Evolutionary conservation across 176 grass and related monocot genomes (phyloP).

Genomic region (Urochloa ruziziensis): DNA sequence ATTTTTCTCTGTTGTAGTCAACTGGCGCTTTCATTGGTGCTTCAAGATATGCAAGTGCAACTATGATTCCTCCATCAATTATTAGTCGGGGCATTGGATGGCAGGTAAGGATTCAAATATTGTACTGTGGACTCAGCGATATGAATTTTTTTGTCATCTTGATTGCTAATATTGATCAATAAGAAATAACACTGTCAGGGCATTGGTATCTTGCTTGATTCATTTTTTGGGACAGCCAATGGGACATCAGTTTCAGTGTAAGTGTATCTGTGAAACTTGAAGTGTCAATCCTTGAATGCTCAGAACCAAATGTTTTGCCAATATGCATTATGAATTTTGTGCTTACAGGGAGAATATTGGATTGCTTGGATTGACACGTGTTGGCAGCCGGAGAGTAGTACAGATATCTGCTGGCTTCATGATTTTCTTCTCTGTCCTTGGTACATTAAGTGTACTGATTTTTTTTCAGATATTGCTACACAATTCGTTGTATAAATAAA

Average conservation of each 20-base stretch:
- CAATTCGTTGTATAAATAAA: neutral
- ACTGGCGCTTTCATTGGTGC: constrained; percentile 81
- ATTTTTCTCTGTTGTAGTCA: constrained; percentile 35
- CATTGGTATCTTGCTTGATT: constrained; percentile 69
- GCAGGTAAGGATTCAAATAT: constrained; percentile 55
- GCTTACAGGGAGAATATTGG: constrained; percentile 78
- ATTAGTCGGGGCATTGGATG: constrained; percentile 87
- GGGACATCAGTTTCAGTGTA: constrained; percentile 76
- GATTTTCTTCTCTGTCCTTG: constrained; percentile 96
- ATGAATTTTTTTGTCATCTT: neutral
- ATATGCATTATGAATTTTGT: constrained; percentile 20
- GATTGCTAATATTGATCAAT: neutral
- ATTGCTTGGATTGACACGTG: constrained; percentile 69
- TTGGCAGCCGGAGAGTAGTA: constrained; percentile 86
- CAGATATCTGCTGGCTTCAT: constrained; percentile 98
- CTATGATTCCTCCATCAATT: constrained; percentile 81
- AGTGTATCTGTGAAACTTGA: constrained; percentile 14
- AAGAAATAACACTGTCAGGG: constrained; percentile 46
- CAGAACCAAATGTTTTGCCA: neutral
- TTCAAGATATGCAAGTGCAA: constrained; percentile 86
- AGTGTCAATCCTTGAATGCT: neutral
- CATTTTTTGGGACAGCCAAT: constrained; percentile 82
- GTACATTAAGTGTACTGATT: constrained; percentile 34
- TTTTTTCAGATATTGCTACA: neutral
- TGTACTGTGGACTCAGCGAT: neutral